phyloP scores from a whole-genome alignment of 768 basidiomycete species.

The Leccinum uliginosum region DNA sequence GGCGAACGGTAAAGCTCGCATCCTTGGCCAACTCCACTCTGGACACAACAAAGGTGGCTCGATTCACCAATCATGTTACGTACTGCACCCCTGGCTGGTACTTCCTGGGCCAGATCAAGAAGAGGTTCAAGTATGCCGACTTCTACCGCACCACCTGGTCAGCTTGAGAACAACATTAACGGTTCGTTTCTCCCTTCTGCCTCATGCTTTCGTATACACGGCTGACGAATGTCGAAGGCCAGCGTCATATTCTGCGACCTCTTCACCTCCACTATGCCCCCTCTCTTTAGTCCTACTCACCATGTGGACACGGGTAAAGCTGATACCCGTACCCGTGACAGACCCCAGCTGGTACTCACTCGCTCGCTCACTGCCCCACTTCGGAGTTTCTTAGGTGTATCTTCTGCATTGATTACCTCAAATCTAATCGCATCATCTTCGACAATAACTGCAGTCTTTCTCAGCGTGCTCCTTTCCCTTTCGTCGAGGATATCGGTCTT shows the following conservation, averaged over 20 bases:
- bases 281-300: too few species aligned
- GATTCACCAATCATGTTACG: background rate
- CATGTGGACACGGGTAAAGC: too few species aligned
- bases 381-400: conserved; percentile 7
- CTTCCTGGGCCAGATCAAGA: background rate
- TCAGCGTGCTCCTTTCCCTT: background rate
- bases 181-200: background rate
- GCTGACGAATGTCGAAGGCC: too few species aligned
- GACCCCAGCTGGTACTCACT: too few species aligned
- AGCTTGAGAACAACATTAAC: background rate
- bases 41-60: background rate
- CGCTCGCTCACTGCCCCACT: too few species aligned
- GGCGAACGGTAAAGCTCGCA: background rate
- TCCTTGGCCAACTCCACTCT: background rate
- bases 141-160: background rate
- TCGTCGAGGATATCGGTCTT: conserved; percentile 21
- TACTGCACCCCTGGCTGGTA: background rate
- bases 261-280: too few species aligned
- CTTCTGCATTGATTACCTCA: background rate
- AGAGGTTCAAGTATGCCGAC: background rate
- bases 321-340: too few species aligned
- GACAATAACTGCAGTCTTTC: conserved; percentile 10
- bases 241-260: too few species aligned
- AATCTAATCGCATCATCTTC: conserved; percentile 2
- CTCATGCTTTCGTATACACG: background rate